These are phyloP conservation scores for Mycena albidolilacea DNA, from an alignment of 768 basidiomycete species.

Conservation along the genomic window DNA sequence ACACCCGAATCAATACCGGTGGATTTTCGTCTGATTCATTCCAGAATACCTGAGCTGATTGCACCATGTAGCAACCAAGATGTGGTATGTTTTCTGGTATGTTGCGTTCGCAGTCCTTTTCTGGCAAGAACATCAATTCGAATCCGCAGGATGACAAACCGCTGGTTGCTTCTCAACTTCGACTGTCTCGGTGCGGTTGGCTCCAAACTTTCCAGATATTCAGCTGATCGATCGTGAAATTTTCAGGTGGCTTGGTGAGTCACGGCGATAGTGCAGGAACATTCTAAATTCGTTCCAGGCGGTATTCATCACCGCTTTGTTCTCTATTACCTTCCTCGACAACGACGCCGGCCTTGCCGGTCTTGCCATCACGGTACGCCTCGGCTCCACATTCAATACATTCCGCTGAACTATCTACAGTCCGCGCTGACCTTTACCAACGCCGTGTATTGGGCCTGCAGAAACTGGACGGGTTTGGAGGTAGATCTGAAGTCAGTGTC, in stretches of 20 bases:
- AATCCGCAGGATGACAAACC: conserved; percentile 68
- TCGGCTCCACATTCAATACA: background rate
- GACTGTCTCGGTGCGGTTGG: conserved; percentile 29
- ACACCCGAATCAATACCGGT: conserved; percentile 80
- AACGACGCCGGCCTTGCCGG: conserved; percentile 61
- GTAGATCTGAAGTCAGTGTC: conserved; percentile 68
- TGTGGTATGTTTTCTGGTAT: conserved; percentile 73
- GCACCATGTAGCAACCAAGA: background rate
- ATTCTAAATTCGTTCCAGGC: conserved; percentile 44
- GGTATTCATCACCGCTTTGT: conserved; percentile 72
- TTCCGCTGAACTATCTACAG: conserved; percentile 44
- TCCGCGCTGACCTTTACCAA: conserved; percentile 45
- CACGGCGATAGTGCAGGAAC: fast-evolving
- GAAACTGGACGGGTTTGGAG: conserved; percentile 58
- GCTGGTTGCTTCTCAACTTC: conserved; percentile 33
- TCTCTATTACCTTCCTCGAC: conserved; percentile 65
- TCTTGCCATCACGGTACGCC: conserved; percentile 65
- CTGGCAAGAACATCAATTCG: conserved; percentile 50
- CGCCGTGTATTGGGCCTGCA: conserved; percentile 45
- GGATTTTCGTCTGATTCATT: conserved; percentile 70
- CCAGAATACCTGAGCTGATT: background rate
- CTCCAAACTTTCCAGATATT: too few relatives aligned
- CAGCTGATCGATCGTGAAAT: background rate
- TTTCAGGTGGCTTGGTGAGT: conserved; percentile 32
- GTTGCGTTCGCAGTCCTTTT: conserved; percentile 43